A percentile compares a stretch with the other conserved stretches of the same genome.
Conservation (phyloP, 2,329 filamentous ascomycete species). For the Camillea tinctor region DNA sequence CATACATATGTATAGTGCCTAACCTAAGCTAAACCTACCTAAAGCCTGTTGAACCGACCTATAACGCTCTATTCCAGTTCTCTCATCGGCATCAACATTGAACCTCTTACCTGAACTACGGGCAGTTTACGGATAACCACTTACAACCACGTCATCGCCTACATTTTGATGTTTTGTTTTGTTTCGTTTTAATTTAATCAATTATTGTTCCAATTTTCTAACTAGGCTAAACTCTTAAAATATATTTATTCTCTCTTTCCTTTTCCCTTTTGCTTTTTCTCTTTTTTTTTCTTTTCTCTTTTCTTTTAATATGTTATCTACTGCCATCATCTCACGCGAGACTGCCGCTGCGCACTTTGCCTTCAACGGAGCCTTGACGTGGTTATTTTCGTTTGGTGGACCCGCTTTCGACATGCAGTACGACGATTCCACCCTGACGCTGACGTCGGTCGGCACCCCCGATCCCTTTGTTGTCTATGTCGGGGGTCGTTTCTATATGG, state of each 20-base stretch:
- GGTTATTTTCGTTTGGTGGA: conserved; percentile 17
- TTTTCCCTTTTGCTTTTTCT: background rate
- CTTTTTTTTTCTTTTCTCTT: background rate
- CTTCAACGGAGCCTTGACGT: conserved; percentile 19
- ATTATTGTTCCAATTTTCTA: too few relatives aligned
- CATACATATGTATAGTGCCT: too few relatives aligned
- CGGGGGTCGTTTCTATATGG: conserved; percentile 28
- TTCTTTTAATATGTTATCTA: background rate
- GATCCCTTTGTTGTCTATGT: conserved; percentile 31
- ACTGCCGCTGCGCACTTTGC: conserved; percentile 10
- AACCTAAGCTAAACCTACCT: too few relatives aligned
- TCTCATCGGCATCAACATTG: too few relatives aligned
- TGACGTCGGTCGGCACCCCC: conserved; percentile 31
- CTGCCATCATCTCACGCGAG: background rate
- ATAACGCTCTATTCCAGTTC: too few relatives aligned
- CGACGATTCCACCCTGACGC: conserved; percentile 30
- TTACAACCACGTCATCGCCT: background rate
- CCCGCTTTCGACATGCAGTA: conserved; percentile 18
- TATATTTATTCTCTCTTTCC: too few relatives aligned
- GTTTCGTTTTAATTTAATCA: too few relatives aligned
- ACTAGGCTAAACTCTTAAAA: too few relatives aligned
- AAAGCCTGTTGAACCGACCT: too few relatives aligned
- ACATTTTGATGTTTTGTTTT: background rate
- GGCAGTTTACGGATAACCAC: background rate
- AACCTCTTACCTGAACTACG: background rate